Conservation (phyloP, 2,329 filamentous ascomycete species). For the Coniochaeta sp. region DNA sequence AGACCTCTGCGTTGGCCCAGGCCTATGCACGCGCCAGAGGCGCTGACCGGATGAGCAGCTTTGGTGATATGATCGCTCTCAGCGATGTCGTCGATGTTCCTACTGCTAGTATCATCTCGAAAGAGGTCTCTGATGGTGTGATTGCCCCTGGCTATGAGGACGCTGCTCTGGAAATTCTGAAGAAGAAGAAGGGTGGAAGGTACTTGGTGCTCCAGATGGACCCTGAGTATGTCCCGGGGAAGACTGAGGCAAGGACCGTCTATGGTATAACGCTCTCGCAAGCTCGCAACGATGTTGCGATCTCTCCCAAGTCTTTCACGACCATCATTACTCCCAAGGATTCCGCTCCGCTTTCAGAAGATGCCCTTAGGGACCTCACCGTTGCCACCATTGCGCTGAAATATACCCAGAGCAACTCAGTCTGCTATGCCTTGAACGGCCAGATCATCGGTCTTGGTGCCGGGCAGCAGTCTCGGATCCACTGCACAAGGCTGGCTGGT, state of each 20-base stretch:
- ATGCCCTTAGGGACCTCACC: conserved; percentile 80
- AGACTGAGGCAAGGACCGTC: conserved; percentile 78
- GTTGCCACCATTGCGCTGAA: conserved; percentile 96
- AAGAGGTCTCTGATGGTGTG: conserved; percentile 95
- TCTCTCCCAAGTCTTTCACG: conserved; percentile 78
- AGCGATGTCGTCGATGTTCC: conserved; percentile 85
- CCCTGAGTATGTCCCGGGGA: conserved; percentile 70
- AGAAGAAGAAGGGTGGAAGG: conserved; percentile 97
- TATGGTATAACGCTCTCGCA: conserved; percentile 86
- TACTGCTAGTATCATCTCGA: conserved; percentile 95
- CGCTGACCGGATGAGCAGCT: conserved; percentile 97
- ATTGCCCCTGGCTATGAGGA: conserved; percentile 82
- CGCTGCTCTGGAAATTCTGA: conserved; percentile 82
- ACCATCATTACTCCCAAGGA: conserved; percentile 84
- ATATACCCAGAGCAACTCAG: conserved; percentile 98
- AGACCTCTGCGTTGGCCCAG: conserved; percentile 79
- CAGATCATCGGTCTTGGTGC: conserved; percentile 92
- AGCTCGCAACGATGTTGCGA: conserved; percentile 84
- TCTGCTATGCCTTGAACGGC: conserved; percentile 92
- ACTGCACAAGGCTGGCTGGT: conserved; percentile 94
- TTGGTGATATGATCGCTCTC: conserved; percentile 91
- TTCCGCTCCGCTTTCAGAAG: conserved; percentile 62
- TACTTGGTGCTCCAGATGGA: conserved; percentile 97
- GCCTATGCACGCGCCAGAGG: conserved; percentile 93
- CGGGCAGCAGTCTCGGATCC: conserved; percentile 94